Conservation (phyloP, 371 early-diverging fungal genomes). For the Neoconidiobolus thromboides region DNA sequence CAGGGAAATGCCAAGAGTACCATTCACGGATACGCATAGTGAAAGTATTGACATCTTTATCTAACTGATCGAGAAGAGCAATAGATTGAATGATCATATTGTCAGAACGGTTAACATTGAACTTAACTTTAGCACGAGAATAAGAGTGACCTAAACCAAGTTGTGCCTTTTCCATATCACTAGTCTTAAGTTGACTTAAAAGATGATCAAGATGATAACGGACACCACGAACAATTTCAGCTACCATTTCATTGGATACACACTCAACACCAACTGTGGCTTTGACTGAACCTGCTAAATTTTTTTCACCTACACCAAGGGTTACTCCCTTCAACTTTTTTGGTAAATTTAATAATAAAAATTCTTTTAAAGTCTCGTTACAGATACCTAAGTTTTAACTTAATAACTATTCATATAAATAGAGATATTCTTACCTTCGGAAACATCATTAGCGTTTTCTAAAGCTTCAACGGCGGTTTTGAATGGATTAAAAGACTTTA, state of each 20-base stretch:
- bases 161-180: slow-evolving; percentile 82
- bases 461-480: slow-evolving; percentile 92
- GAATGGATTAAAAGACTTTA: slow-evolving; percentile 90
- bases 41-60: slow-evolving; percentile 92
- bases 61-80: slow-evolving; percentile 77
- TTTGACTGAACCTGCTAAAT: slow-evolving; percentile 79
- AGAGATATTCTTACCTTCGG: slow-evolving; percentile 58
- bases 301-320: slow-evolving; percentile 89
- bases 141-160: slow-evolving; percentile 95
- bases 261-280: slow-evolving; percentile 55
- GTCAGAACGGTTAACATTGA: slow-evolving; percentile 90
- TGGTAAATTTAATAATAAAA: slow-evolving; percentile 84
- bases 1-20: slow-evolving; percentile 99
- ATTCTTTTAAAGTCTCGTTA: slow-evolving; percentile 66
- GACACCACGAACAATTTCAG: slow-evolving; percentile 83
- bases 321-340: slow-evolving; percentile 48
- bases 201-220: slow-evolving; percentile 80
- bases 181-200: slow-evolving; percentile 68
- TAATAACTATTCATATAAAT: not conserved
- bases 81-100: slow-evolving; percentile 94
- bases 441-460: slow-evolving; percentile 91
- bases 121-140: slow-evolving; percentile 96
- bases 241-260: slow-evolving; percentile 54
- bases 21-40: slow-evolving; percentile 96
- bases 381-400: slow-evolving; percentile 33